Evolutionary conservation across 129 eudicot genomes (phyloP), one percentile per base, ranked within the genome.

Genomic region (Oenanthe sinensis): DNA sequence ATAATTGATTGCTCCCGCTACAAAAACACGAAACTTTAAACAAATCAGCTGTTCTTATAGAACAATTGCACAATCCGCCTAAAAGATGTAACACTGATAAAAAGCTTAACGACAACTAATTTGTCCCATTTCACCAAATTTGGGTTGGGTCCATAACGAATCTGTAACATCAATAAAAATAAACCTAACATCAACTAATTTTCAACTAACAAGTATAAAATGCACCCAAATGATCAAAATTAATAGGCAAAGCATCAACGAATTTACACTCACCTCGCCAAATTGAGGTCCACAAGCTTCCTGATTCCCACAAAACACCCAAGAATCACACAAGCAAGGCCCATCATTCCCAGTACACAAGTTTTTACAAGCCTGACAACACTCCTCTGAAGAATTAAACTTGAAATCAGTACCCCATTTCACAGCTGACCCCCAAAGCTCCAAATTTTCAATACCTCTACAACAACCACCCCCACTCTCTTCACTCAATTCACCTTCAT

Each of bases 341-440:
- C 98, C 98, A 65, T 85, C 89, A 45, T 86, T 84, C 33, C 89
- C 96, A 74, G 78, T 87, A 83, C 98, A 95, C 93, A 91, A 88
- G 17, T 79, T 90, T 82, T 88, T 91, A 79, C 98, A 94, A 83
- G 96, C 93, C 22, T 84, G 48, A 87, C 98, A 95, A 80, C 98
- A 95, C 67, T 95, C 92, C 62, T 80, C 77, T 11, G 97, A 87
- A 47, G 90, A 76, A 86, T 91, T 90, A 26, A 91, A 78, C 91
- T 90, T 95, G 50, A 87, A 87, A 47, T 95, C 94, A 0, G 93
- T 50, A 70, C 98, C 98, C 98, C 97, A 95, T 52, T 90, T 95
- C 73, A 91, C 98, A 83, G 92, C 96, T 81, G 89, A 33, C 4
- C 98, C 98, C 98, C 98, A 95, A 30, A 91, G 84, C 90, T 95